Evolutionary conservation across 495 filamentous ascomycete genomes (phyloP).

Genomic region (Trichoderma asperelloides): DNA sequence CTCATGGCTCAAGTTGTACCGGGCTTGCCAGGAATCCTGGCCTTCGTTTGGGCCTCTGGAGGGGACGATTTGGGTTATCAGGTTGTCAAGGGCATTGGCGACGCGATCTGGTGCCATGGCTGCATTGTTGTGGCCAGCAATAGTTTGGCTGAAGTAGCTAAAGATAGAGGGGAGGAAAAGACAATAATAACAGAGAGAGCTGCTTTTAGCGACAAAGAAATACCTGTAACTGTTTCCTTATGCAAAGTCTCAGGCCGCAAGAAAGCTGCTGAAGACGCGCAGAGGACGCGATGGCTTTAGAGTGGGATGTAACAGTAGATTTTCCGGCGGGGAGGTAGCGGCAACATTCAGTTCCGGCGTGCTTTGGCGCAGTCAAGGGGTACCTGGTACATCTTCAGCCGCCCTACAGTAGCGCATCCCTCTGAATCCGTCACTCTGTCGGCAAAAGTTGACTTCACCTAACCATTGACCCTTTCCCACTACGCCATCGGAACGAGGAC

Average conservation of each 20-base stretch:
- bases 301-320: conserved; percentile 15
- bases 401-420: background rate
- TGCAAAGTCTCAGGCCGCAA: background rate
- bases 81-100: conserved; percentile 45
- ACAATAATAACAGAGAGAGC: background rate
- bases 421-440: conserved; percentile 1
- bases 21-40: conserved; percentile 39
- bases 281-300: background rate
- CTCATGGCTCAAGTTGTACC: conserved; percentile 43
- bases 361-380: background rate
- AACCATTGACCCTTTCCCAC: conserved; percentile 3
- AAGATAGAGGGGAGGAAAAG: background rate
- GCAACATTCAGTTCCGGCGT: background rate
- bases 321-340: conserved; percentile 15
- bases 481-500: background rate
- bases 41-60: conserved; percentile 35
- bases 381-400: background rate
- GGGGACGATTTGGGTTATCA: conserved; percentile 46
- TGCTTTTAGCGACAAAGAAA: background rate
- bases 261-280: background rate
- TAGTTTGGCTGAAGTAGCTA: background rate
- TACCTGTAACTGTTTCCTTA: background rate
- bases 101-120: conserved; percentile 38
- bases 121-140: conserved; percentile 20
- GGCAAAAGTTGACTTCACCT: conserved; percentile 9